Percentiles rank a stretch among this genome's conserved stretches.
Conservation (phyloP, 1,139 yeast genomes). For the Geotrichum carabidarum region DNA sequence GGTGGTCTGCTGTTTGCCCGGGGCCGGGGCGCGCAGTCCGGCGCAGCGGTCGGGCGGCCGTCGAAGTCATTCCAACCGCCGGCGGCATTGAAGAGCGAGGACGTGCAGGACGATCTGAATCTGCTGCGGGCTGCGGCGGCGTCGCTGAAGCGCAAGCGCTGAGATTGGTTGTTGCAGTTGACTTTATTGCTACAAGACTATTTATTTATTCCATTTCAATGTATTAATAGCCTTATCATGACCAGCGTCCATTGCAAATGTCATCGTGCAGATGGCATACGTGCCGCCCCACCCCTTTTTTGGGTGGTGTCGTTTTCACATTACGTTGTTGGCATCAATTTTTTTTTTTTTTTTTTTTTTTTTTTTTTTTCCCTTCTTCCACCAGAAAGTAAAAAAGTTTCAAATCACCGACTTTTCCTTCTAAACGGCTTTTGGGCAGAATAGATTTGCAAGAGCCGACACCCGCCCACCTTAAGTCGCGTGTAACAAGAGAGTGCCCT, state of each 20-base stretch:
- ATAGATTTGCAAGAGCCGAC: too few species aligned
- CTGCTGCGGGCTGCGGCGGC: conserved; percentile 13
- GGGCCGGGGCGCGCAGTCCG: conserved; percentile 5
- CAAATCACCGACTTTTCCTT: too few species aligned
- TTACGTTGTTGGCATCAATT: background rate
- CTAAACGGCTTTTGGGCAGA: too few species aligned
- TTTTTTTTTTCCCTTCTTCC: background rate
- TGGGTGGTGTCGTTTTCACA: background rate
- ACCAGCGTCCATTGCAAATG: background rate
- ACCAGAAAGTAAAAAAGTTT: too few species aligned
- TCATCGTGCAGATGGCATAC: background rate
- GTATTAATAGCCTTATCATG: background rate
- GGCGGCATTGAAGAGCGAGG: conserved; percentile 25
- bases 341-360: conserved; percentile 1
- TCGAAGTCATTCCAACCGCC: conserved; percentile 43
- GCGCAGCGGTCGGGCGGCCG: conserved; percentile 13
- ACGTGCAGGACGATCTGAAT: conserved; percentile 15
- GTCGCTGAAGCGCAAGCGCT: conserved; percentile 14
- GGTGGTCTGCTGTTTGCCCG: conserved; percentile 34
- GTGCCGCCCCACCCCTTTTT: background rate
- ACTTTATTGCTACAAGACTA: too few species aligned
- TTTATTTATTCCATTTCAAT: too few species aligned
- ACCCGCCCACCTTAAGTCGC: too few species aligned
- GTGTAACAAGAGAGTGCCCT: too few species aligned
- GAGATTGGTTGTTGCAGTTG: too few species aligned